Percentiles rank a stretch among this genome's conserved stretches.
Conservation (phyloP, 441 rosid species). For the Oxalis stricta region DNA sequence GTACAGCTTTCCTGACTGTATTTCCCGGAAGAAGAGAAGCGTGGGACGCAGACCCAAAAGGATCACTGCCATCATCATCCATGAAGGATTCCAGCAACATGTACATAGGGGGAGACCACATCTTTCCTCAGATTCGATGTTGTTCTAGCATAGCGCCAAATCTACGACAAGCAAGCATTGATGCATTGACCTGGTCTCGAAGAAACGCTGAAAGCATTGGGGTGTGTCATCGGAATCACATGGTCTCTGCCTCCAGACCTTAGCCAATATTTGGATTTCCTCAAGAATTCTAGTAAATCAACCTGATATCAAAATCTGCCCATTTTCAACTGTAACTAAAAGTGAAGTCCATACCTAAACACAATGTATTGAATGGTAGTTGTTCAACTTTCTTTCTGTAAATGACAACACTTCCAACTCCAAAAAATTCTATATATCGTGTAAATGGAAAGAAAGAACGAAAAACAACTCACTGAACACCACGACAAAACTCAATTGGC, state of each 20-base stretch:
- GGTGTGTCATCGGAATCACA: slow-evolving; percentile 93
- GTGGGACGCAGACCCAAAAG: slow-evolving; percentile 60
- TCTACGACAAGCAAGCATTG: slow-evolving; percentile 80
- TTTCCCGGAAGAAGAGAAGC: slow-evolving; percentile 83
- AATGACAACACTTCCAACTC: too few relatives aligned
- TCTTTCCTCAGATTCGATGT: slow-evolving; percentile 73
- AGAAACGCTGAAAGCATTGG: slow-evolving; percentile 94
- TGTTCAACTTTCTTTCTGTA: too few relatives aligned
- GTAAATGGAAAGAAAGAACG: too few relatives aligned
- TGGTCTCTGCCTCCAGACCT: slow-evolving; percentile 92
- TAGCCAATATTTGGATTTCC: slow-evolving; percentile 68
- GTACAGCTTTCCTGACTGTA: slow-evolving; percentile 77
- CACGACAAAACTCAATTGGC: not conserved
- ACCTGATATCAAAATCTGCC: slow-evolving; percentile 34
- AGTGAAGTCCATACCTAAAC: not conserved
- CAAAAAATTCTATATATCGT: too few relatives aligned
- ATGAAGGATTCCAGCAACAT: slow-evolving; percentile 64
- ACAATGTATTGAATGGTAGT: too few relatives aligned
- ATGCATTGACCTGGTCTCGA: slow-evolving; percentile 69
- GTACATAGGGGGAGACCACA: slow-evolving; percentile 88
- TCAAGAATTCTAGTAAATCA: slow-evolving; percentile 55
- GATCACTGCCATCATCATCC: slow-evolving; percentile 39
- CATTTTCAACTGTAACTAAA: slow-evolving; percentile 3
- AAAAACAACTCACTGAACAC: not conserved
- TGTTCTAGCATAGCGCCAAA: slow-evolving; percentile 63